phyloP scores from a whole-genome alignment of 2,329 filamentous ascomycete genomes.

The Verticillium klebahnii region DNA sequence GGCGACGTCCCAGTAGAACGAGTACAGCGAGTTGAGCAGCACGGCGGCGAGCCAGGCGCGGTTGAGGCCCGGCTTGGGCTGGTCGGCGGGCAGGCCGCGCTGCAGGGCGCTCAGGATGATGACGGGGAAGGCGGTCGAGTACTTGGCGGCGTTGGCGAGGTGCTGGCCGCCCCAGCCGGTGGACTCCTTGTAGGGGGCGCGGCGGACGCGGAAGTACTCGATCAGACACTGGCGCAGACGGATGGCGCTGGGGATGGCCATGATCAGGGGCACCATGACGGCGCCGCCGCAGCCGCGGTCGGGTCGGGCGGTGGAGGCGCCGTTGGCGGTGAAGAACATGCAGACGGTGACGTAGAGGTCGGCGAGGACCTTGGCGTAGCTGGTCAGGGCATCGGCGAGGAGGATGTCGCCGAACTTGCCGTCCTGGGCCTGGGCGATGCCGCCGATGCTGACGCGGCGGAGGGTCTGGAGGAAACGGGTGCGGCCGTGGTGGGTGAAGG shows the following conservation, averaged over 20 bases:
- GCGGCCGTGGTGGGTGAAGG: constrained; percentile 65
- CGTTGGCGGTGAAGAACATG: constrained; percentile 76
- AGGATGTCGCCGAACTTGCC: constrained; percentile 94
- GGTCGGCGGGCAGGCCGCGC: constrained; percentile 47
- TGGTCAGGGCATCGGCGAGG: constrained; percentile 89
- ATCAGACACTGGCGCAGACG: constrained; percentile 89
- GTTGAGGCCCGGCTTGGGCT: constrained; percentile 37
- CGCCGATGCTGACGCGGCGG: constrained; percentile 75
- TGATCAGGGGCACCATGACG: constrained; percentile 77
- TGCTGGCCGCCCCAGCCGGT: constrained; percentile 79
- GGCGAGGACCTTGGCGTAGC: constrained; percentile 86
- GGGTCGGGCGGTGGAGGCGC: constrained; percentile 73
- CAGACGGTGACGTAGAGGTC: constrained; percentile 86
- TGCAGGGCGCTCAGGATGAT: constrained; percentile 75
- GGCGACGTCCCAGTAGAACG: constrained; percentile 97
- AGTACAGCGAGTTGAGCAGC: constrained; percentile 81
- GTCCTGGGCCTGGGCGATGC: constrained; percentile 78
- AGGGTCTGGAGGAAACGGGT: constrained; percentile 71
- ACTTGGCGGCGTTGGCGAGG: constrained; percentile 91
- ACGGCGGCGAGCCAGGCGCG: constrained; percentile 67
- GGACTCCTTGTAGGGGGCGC: constrained; percentile 48
- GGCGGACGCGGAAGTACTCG: constrained; percentile 71
- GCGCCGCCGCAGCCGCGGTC: constrained; percentile 77
- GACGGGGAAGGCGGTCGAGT: constrained; percentile 89
- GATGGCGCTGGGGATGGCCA: constrained; percentile 78